A percentile compares a stretch with the other conserved stretches of the same genome.
Conservation (phyloP, 75 land plant species). For the Pinus albicaulis region DNA sequence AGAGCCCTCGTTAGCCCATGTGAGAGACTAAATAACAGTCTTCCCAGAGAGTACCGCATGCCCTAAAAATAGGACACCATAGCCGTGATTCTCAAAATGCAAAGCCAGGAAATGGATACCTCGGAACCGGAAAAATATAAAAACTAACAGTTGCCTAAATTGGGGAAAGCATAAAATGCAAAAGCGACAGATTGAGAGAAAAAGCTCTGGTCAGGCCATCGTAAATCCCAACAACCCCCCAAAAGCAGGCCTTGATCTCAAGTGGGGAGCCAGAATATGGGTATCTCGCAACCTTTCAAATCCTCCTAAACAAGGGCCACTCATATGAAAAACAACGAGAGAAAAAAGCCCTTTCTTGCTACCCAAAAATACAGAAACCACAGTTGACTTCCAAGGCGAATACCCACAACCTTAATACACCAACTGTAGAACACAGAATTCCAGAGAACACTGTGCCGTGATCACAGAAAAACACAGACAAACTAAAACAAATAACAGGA, state of each 20-base stretch:
- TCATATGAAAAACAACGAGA: not conserved
- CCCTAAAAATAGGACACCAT: not conserved
- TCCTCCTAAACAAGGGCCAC: not conserved
- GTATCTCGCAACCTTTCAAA: not conserved
- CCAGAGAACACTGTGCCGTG: not conserved
- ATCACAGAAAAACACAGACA: not conserved
- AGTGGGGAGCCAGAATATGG: not conserved
- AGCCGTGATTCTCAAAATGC: not conserved
- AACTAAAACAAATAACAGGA: not conserved
- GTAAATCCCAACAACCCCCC: not conserved
- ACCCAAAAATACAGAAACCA: too few relatives aligned
- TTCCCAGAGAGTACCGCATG: not conserved
- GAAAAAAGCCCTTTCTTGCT: too few relatives aligned
- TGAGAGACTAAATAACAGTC: not conserved
- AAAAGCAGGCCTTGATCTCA: not conserved
- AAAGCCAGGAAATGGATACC: not conserved
- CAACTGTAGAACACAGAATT: too few relatives aligned
- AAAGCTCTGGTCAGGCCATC: not conserved
- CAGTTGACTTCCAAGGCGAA: too few relatives aligned
- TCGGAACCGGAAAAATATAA: too few relatives aligned
- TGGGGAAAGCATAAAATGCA: too few relatives aligned
- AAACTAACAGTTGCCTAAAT: too few relatives aligned
- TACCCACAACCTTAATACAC: too few relatives aligned
- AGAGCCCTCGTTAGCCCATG: not conserved
- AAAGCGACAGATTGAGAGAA: too few relatives aligned